Evolutionary conservation across 768 basidiomycete genomes (phyloP).

Genomic region (Dioszegia aurantiaca): DNA sequence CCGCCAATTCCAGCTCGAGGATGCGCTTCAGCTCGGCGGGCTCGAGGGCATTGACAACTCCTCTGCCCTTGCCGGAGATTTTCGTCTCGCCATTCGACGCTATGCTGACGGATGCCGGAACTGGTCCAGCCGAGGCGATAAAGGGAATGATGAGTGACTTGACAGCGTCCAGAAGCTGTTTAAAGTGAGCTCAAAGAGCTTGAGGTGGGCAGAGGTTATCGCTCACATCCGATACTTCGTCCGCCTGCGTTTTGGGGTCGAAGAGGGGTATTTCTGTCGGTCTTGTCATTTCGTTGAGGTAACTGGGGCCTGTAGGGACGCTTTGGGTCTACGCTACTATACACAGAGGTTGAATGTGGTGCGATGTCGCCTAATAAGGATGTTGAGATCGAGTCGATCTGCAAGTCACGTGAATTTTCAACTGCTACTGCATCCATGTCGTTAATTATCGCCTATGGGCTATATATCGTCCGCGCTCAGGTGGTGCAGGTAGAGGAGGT

Average conservation of each 20-base stretch:
- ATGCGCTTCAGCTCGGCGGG: conserved; percentile 8
- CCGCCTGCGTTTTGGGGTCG: conserved; percentile 12
- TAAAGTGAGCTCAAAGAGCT: neutral
- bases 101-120: neutral
- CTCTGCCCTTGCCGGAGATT: conserved; percentile 1
- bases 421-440: too few species aligned
- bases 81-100: neutral
- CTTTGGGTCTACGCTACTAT: too few species aligned
- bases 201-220: neutral
- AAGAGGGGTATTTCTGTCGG: conserved; percentile 4
- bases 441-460: too few species aligned
- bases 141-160: conserved; percentile 23
- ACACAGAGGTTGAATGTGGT: too few species aligned
- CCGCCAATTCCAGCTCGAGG: conserved; percentile 15
- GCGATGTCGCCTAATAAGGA: too few species aligned
- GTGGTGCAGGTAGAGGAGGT: too few species aligned
- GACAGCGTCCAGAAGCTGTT: conserved; percentile 25
- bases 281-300: neutral
- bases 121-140: conserved; percentile 14
- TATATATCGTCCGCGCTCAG: too few species aligned
- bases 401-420: too few species aligned
- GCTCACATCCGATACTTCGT: conserved; percentile 19
- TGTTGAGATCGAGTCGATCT: too few species aligned
- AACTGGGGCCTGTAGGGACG: too few species aligned
- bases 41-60: conserved; percentile 3